Conservation (phyloP, 2,329 filamentous ascomycete species). For the Pseudocercospora pini-densiflorae region DNA sequence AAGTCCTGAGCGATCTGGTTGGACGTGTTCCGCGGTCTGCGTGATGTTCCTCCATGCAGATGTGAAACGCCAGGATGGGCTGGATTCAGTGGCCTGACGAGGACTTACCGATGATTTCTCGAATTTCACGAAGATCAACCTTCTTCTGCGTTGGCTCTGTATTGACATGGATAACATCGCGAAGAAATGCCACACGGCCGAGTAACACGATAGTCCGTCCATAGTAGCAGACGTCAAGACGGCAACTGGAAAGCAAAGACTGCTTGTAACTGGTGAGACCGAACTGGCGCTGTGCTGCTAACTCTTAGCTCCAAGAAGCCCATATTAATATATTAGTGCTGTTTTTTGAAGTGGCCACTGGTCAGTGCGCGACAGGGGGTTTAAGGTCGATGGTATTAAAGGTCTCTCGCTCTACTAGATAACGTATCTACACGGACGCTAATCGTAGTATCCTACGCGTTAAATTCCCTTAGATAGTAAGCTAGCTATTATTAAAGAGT, state of each 20-base stretch:
- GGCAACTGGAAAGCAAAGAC: neutral
- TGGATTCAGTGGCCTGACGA: slow-evolving; percentile 1
- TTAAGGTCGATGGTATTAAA: too few relatives aligned
- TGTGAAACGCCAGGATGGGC: neutral
- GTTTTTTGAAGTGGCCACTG: too few relatives aligned
- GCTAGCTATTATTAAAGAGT: too few relatives aligned
- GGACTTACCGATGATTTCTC: slow-evolving; percentile 2
- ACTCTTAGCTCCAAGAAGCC: neutral
- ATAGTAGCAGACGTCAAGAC: neutral
- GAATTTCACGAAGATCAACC: neutral
- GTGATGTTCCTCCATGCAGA: neutral
- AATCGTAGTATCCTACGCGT: too few relatives aligned
- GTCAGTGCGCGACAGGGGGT: too few relatives aligned
- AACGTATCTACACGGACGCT: too few relatives aligned
- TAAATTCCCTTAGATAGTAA: too few relatives aligned
- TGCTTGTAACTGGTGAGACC: neutral
- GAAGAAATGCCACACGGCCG: neutral
- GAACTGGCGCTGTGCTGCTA: neutral
- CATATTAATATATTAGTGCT: neutral
- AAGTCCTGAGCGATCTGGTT: neutral
- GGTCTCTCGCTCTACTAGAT: too few relatives aligned
- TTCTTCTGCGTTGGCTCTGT: neutral
- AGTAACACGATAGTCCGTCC: neutral
- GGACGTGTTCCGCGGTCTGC: neutral
- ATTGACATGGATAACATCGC: neutral